These are phyloP conservation scores for Fraxinus latifolia DNA, from an alignment of 305 asterid species.

Conservation along the genomic window DNA sequence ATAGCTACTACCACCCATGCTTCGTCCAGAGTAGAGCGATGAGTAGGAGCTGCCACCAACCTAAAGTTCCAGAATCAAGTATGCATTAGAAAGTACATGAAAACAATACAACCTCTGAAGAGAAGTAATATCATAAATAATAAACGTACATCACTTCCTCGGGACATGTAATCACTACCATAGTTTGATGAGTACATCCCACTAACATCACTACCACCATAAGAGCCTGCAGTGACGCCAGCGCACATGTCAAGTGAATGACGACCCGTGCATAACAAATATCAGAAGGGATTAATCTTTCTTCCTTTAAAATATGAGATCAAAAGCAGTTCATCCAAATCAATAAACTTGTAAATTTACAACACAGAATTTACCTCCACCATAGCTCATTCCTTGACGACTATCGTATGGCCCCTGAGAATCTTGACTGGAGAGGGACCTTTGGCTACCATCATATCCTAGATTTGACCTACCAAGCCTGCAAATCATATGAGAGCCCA, in stretches of 20 bases:
- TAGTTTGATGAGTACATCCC: slow-evolving; percentile 81
- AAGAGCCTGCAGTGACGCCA: slow-evolving; percentile 52
- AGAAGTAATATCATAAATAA: slow-evolving; percentile 5
- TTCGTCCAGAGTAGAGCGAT: slow-evolving; percentile 70
- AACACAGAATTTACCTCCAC: slow-evolving; percentile 58
- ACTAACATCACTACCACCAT: slow-evolving; percentile 66
- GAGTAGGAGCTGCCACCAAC: slow-evolving; percentile 79
- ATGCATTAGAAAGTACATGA: not conserved
- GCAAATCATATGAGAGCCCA: slow-evolving; percentile 7
- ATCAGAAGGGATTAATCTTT: not conserved
- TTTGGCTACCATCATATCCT: slow-evolving; percentile 72
- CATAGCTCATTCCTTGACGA: slow-evolving; percentile 77
- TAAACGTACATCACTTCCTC: slow-evolving; percentile 71
- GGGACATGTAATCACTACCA: slow-evolving; percentile 76
- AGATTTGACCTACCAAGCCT: slow-evolving; percentile 80
- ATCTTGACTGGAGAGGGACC: slow-evolving; percentile 76
- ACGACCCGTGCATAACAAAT: not conserved
- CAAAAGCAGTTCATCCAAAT: not conserved
- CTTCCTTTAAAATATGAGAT: not conserved
- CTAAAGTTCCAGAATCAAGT: slow-evolving; percentile 35
- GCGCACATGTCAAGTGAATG: not conserved
- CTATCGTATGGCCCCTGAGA: slow-evolving; percentile 70
- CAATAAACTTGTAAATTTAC: not conserved
- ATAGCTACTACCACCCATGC: slow-evolving; percentile 72
- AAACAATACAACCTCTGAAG: slow-evolving; percentile 9